Evolutionary conservation across 768 basidiomycete species (phyloP), one percentile per base, ranked within the genome.

Genomic region (Jaapia argillacea): DNA sequence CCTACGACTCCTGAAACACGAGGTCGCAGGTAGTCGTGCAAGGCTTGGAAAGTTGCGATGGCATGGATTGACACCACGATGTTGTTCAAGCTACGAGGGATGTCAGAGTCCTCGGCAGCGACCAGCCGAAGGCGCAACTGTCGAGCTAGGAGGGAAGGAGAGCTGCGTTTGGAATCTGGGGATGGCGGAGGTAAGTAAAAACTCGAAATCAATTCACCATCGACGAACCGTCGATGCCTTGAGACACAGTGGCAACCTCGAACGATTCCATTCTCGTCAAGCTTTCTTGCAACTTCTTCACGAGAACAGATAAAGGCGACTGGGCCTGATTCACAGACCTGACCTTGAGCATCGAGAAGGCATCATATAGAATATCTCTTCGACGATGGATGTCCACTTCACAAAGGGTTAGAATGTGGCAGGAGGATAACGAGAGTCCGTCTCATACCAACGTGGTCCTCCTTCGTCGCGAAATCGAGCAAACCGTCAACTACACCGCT

Each of bases 1-100:
- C 72, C 71, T 41, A 83, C 58, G 20, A 85, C 58, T 0, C 88
- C 87, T 4, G 89, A 70, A 24, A 96, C 82, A 3, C 90, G 77
- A 21, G 94, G 94, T 1, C 91, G 83, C 10, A 98, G 75, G 59
- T 97, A 99, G 59, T 96, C 93, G 55, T 96, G 89, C 24, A 98
- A 72, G 1, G 94, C 92, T 59, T 96, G 91, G 74, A 98, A 91
- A 1, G 92, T 97, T 1, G 96, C 94, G 48, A 98, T 96, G 4
- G 93, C 94, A 57, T 98, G 94, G 48, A 98, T 98, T 5, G 93
- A 97, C 18, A 98, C 88, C 28, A 91, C 88, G 55, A 98, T 87
- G 51, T 89, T 92, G 54, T 85, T 85, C 25, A 88, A 66, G 56
- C 75, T 83, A 43, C 83, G 79, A 14, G 96, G 94, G 18, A 94